Evolutionary conservation across 2,329 filamentous ascomycete genomes (phyloP).

Genomic region (Fusarium succisae): DNA sequence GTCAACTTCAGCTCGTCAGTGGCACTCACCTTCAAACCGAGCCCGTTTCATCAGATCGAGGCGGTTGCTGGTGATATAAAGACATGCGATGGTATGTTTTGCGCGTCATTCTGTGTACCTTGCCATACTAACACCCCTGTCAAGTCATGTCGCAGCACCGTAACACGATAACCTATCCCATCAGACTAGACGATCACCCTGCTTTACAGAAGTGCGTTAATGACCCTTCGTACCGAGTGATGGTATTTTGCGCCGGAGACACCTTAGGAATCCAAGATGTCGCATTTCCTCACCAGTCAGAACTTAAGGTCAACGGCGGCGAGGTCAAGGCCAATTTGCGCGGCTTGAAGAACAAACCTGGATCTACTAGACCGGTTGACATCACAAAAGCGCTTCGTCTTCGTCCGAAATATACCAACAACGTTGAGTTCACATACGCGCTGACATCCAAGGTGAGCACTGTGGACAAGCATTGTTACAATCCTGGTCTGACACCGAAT

Average conservation of each 20-base stretch:
- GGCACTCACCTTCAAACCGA: constrained; percentile 66
- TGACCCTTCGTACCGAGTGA: constrained; percentile 73
- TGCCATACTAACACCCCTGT: constrained; percentile 10
- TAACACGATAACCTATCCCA: constrained; percentile 56
- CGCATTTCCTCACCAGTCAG: constrained; percentile 89
- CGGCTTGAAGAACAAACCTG: constrained; percentile 94
- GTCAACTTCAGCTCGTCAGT: constrained; percentile 16
- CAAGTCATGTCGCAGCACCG: constrained; percentile 65
- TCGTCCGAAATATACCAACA: constrained; percentile 77
- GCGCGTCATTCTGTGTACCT: background rate
- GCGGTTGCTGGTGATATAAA: constrained; percentile 71
- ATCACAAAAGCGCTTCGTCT: constrained; percentile 81
- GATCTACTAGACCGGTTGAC: constrained; percentile 92
- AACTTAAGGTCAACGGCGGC: constrained; percentile 87
- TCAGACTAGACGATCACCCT: constrained; percentile 62
- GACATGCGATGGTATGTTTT: constrained; percentile 75
- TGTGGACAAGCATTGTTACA: constrained; percentile 21
- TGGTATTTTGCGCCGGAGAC: constrained; percentile 84
- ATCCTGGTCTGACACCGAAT: constrained; percentile 21
- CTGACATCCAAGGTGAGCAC: constrained; percentile 81
- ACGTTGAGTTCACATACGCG: constrained; percentile 88
- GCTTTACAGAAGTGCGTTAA: constrained; percentile 64
- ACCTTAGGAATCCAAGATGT: constrained; percentile 75
- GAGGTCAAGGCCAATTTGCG: constrained; percentile 94
- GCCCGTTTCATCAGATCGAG: constrained; percentile 84